phyloP scores from a whole-genome alignment of 148 eudicot species.

The Silene conica region DNA sequence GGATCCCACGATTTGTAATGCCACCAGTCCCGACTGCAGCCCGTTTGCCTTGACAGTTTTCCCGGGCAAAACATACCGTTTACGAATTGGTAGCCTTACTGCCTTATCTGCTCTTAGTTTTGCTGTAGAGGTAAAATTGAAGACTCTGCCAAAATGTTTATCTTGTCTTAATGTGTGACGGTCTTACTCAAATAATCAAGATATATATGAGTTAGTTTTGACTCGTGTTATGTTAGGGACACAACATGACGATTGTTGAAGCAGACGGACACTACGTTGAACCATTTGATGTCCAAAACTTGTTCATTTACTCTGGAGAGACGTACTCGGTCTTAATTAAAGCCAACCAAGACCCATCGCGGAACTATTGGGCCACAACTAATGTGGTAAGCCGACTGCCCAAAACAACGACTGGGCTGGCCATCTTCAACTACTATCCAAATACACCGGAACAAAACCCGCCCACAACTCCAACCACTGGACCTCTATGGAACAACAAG shows the following conservation, averaged over 20 bases:
- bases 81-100: constrained; percentile 69
- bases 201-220: not conserved
- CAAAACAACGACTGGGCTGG: constrained; percentile 58
- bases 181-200: not conserved
- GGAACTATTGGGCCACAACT: constrained; percentile 65
- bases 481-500: constrained; percentile 62
- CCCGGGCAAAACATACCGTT: constrained; percentile 69
- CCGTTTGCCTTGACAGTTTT: constrained; percentile 51
- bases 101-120: constrained; percentile 67
- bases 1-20: constrained; percentile 37
- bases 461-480: constrained; percentile 48
- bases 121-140: constrained; percentile 61
- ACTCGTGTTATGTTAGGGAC: constrained; percentile 32
- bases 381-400: constrained; percentile 56
- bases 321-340: constrained; percentile 70
- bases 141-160: no score
- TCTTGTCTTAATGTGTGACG: not conserved
- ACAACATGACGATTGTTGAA: constrained; percentile 80
- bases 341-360: constrained; percentile 60
- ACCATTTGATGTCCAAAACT: constrained; percentile 61
- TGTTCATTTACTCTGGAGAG: constrained; percentile 84
- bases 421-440: constrained; percentile 65
- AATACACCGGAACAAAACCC: constrained; percentile 42
- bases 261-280: constrained; percentile 75
- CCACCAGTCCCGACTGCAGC: constrained; percentile 47